phyloP scores from a whole-genome alignment of 2,329 filamentous ascomycete genomes.

The Geosmithia morbida region DNA sequence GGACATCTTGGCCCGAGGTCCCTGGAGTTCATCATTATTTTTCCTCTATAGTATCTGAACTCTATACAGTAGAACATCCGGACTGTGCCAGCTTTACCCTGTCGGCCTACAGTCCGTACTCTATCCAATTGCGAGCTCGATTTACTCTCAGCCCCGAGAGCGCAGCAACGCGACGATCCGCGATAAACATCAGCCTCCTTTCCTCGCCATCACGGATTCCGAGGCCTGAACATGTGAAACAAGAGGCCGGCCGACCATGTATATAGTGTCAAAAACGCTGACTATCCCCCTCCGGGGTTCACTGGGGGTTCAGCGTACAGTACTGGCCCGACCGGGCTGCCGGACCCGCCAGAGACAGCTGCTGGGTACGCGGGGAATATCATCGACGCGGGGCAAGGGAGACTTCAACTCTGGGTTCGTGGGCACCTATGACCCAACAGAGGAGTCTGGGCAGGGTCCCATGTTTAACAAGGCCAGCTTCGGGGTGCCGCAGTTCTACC shows the following conservation, averaged over 20 bases:
- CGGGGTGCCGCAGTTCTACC: slow-evolving; percentile 49
- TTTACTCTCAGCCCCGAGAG: too few species aligned
- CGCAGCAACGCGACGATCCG: too few species aligned
- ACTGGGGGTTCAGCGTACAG: background rate
- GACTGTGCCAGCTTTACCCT: too few species aligned
- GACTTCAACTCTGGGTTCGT: slow-evolving; percentile 44
- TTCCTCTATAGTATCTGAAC: too few species aligned
- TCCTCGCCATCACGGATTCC: background rate
- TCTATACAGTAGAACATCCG: too few species aligned
- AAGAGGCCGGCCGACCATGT: background rate
- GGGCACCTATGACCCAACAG: slow-evolving; percentile 41
- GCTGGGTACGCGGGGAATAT: slow-evolving; percentile 9
- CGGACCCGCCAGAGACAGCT: slow-evolving; percentile 9
- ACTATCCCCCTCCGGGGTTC: background rate
- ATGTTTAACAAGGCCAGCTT: slow-evolving; percentile 44
- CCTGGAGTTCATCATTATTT: too few species aligned
- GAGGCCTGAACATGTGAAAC: background rate
- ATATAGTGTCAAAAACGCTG: background rate
- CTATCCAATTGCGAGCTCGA: too few species aligned
- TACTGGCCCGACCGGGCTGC: slow-evolving; percentile 3
- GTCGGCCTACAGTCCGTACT: too few species aligned
- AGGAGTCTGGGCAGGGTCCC: slow-evolving; percentile 38
- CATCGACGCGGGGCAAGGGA: slow-evolving; percentile 8
- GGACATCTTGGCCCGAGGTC: background rate
- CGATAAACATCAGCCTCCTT: background rate